phyloP scores from a whole-genome alignment of 192 early-diverging fungal species.

The Coemansia javaensis region DNA sequence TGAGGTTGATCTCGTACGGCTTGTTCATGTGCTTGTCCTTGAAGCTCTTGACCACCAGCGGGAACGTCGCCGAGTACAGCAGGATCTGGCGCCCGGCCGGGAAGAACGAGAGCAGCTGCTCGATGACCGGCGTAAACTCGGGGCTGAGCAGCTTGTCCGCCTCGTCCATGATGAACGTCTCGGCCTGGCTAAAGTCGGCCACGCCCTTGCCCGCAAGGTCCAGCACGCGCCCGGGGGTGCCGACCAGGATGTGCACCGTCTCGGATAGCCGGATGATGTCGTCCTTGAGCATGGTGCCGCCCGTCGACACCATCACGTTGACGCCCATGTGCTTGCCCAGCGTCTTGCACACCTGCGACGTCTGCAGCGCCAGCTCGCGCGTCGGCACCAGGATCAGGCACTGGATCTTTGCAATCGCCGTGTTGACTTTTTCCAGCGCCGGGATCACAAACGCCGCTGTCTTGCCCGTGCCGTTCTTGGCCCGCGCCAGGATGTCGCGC shows the following conservation, averaged over 20 bases:
- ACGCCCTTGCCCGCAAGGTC: constrained; percentile 95
- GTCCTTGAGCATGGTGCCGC: constrained; percentile 96
- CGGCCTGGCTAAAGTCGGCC: constrained; percentile 83
- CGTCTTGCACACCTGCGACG: constrained; percentile 97
- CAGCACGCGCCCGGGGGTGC: constrained; percentile 93
- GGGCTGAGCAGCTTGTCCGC: constrained; percentile 98
- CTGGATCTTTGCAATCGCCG: constrained; percentile 82
- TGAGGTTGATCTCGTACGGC: constrained; percentile 98
- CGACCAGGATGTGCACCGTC: constrained; percentile 93
- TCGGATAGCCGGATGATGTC: constrained; percentile 94
- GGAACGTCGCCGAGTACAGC: constrained; percentile 96
- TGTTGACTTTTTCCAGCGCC: constrained; percentile 87
- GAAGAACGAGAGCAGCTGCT: constrained; percentile 90
- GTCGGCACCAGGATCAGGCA: constrained; percentile 93
- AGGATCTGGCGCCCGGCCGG: constrained; percentile 88
- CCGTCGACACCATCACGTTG: constrained; percentile 98
- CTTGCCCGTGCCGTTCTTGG: constrained; percentile 93
- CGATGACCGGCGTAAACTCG: constrained; percentile 98
- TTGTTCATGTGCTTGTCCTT: constrained; percentile 95
- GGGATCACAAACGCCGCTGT: constrained; percentile 98
- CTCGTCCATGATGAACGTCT: constrained; percentile 98
- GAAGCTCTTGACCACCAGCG: constrained; percentile 95
- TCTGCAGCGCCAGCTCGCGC: constrained; percentile 96
- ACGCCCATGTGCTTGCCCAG: constrained; percentile 94
- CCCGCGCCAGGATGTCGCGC: constrained; percentile 92